A percentile compares a stretch with the other conserved stretches of the same genome.
These are phyloP conservation scores for Diospyros lotus DNA, from an alignment of 148 eudicot genomes.

Conservation along the genomic window DNA sequence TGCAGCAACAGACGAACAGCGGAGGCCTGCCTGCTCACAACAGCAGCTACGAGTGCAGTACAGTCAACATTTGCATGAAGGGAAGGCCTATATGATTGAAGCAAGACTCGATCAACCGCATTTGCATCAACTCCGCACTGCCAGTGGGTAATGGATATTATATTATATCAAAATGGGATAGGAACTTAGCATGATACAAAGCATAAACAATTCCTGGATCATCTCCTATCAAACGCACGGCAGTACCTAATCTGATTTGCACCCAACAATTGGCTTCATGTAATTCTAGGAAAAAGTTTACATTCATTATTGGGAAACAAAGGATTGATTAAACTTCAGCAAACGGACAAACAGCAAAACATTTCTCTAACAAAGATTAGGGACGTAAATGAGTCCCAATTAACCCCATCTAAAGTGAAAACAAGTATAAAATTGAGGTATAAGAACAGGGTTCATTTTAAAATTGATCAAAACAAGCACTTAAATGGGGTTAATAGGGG, in stretches of 20 bases:
- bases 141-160: constrained; percentile 12
- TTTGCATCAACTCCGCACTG: constrained; percentile 83
- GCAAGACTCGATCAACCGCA: constrained; percentile 58
- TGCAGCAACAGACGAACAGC: constrained; percentile 68
- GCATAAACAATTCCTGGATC: neutral
- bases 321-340: neutral
- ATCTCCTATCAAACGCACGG: neutral
- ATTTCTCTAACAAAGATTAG: neutral
- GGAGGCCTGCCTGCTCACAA: constrained; percentile 70
- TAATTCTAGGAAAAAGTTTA: neutral
- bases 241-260: neutral
- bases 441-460: neutral
- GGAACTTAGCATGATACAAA: neutral
- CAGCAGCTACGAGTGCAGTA: constrained; percentile 77
- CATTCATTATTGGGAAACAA: neutral
- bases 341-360: neutral
- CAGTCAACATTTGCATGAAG: constrained; percentile 68
- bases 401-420: neutral
- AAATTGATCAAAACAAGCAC: neutral
- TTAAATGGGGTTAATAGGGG: neutral
- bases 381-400: neutral
- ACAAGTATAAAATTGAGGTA: neutral
- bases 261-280: neutral
- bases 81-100: constrained; percentile 77
- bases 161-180: neutral